Evolutionary conservation across 495 filamentous ascomycete genomes (phyloP).

Genomic region (Neurospora sp.): DNA sequence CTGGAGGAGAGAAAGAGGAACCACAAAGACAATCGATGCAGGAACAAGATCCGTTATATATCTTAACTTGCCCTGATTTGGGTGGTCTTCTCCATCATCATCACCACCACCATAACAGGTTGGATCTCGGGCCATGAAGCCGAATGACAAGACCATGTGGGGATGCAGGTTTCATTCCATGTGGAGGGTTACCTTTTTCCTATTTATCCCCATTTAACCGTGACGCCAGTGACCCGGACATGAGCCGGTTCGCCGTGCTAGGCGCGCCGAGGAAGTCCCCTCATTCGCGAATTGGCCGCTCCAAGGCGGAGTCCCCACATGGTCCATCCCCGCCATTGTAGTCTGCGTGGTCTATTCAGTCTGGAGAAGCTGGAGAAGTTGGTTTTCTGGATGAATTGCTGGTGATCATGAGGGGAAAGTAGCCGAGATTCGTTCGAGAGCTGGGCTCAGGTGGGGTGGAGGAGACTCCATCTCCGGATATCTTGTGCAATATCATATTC

Average conservation of each 20-base stretch:
- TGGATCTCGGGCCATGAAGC: constrained; percentile 14
- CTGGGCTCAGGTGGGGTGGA: not conserved
- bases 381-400: not conserved
- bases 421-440: not conserved
- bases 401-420: not conserved
- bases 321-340: not conserved
- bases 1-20: not conserved
- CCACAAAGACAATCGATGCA: not conserved
- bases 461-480: not conserved
- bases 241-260: not conserved
- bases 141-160: constrained; percentile 7
- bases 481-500: not conserved
- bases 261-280: not conserved
- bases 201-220: constrained; percentile 44
- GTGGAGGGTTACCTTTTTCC: constrained; percentile 9
- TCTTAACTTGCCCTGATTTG: not conserved
- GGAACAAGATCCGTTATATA: not conserved
- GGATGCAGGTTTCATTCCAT: not conserved
- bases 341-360: not conserved
- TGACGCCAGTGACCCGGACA: constrained; percentile 11
- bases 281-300: not conserved
- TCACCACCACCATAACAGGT: not conserved
- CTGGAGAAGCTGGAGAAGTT: not conserved
- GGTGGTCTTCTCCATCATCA: not conserved
- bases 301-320: not conserved